Evolutionary conservation across 2,329 filamentous ascomycete genomes (phyloP).

Genomic region (Xylaria sp.): DNA sequence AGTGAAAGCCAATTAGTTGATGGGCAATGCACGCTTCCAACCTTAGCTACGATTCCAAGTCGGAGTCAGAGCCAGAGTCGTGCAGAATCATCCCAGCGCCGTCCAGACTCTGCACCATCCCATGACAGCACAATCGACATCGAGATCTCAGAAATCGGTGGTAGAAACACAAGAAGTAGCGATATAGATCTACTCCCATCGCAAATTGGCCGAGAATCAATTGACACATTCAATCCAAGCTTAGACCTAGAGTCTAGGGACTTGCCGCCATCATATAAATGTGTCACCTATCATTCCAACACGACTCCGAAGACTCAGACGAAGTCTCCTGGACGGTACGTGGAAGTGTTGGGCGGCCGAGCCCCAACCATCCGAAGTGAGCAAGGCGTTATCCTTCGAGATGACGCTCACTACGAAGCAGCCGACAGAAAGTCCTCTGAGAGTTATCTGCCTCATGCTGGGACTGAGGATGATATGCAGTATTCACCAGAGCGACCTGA

Average conservation of each 20-base stretch:
- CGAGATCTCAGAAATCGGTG: conserved; percentile 29
- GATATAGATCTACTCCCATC: conserved; percentile 51
- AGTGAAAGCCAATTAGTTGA: conserved; percentile 39
- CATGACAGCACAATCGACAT: conserved; percentile 33
- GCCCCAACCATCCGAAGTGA: conserved; percentile 50
- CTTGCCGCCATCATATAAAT: conserved; percentile 40
- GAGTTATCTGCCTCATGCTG: conserved; percentile 8
- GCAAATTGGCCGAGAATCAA: conserved; percentile 47
- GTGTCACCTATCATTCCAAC: conserved; percentile 41
- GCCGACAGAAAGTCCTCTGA: conserved; percentile 27
- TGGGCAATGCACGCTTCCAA: conserved; percentile 22
- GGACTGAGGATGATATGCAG: conserved; percentile 10
- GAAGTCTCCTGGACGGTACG: conserved; percentile 45
- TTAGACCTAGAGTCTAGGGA: conserved; percentile 47
- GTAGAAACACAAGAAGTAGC: conserved; percentile 40
- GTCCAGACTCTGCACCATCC: conserved; percentile 36
- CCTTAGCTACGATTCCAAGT: conserved; percentile 19
- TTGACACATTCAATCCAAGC: conserved; percentile 49
- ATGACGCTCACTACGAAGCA: conserved; percentile 42
- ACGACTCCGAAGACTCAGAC: conserved; percentile 43
- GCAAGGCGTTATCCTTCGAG: conserved; percentile 48
- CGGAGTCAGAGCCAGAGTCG: conserved; percentile 27
- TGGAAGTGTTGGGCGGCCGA: conserved; percentile 45
- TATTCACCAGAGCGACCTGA: conserved; percentile 6
- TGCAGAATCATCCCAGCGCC: conserved; percentile 22